Percentiles rank a stretch among this genome's conserved stretches.
Conservation (phyloP, 2,329 filamentous ascomycete genomes). For the Colletotrichum sidae region DNA sequence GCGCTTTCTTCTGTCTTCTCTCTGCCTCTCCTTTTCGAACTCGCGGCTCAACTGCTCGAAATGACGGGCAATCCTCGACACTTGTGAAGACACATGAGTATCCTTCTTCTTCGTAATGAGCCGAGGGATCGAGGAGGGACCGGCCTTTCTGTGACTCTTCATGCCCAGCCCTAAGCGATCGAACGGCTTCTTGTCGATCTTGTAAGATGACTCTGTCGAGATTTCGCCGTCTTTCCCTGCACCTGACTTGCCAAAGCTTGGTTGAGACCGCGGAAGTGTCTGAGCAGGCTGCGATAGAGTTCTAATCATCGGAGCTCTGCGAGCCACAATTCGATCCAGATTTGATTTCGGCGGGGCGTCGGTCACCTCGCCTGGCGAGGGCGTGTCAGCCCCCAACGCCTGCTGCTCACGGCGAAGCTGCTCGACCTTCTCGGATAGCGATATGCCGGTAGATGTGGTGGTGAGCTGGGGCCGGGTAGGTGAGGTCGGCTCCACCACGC, state of each 20-base stretch:
- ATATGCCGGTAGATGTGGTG: slow-evolving; percentile 37
- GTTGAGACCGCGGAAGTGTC: slow-evolving; percentile 58
- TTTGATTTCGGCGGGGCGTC: slow-evolving; percentile 41
- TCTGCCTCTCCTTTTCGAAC: slow-evolving; percentile 93
- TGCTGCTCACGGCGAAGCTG: slow-evolving; percentile 64
- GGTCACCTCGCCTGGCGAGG: slow-evolving; percentile 35
- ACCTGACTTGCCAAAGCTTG: slow-evolving; percentile 56
- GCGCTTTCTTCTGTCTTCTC: slow-evolving; percentile 80
- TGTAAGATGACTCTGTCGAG: slow-evolving; percentile 54
- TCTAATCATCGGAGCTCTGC: slow-evolving; percentile 64
- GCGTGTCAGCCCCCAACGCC: slow-evolving; percentile 47
- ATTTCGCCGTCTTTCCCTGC: slow-evolving; percentile 49
- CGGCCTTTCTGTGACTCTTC: slow-evolving; percentile 68
- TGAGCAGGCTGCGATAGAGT: slow-evolving; percentile 64
- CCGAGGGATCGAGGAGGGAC: slow-evolving; percentile 86
- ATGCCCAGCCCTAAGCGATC: slow-evolving; percentile 77
- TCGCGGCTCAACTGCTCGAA: slow-evolving; percentile 97
- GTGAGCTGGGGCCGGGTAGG: slow-evolving; percentile 22
- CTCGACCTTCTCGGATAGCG: slow-evolving; percentile 60
- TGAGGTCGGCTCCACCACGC: slow-evolving; percentile 8
- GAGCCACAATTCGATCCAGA: slow-evolving; percentile 52
- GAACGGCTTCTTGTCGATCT: slow-evolving; percentile 79
- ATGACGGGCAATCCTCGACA: slow-evolving; percentile 92
- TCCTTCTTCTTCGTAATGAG: slow-evolving; percentile 82
- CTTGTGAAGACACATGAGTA: slow-evolving; percentile 86